Conservation (phyloP, 225 moss, liverwort and hornwort genomes). For the Neckera pumila region DNA sequence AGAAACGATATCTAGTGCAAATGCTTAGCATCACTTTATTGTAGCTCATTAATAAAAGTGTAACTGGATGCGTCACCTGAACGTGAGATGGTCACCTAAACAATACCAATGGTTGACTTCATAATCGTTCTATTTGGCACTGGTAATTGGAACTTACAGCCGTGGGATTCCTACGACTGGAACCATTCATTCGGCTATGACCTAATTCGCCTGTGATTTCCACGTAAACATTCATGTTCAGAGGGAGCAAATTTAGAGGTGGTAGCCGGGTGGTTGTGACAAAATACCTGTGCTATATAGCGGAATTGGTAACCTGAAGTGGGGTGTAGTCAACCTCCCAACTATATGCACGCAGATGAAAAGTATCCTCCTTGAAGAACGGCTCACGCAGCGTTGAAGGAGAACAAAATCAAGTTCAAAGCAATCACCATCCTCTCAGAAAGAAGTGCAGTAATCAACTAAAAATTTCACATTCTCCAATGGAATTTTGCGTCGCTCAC, state of each 20-base stretch:
- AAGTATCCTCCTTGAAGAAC: not conserved
- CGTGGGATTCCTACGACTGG: not conserved
- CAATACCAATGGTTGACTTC: not conserved
- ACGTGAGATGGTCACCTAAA: not conserved
- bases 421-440: not conserved
- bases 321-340: not conserved
- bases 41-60: not conserved
- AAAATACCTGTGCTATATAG: not conserved
- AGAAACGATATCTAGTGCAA: not conserved
- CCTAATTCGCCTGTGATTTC: not conserved
- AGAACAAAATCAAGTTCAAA: not conserved
- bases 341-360: not conserved
- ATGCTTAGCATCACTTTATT: not conserved
- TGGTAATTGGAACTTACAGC: not conserved
- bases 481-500: not conserved
- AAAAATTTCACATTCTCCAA: constrained; percentile 18
- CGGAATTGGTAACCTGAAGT: not conserved
- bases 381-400: not conserved
- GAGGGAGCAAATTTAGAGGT: not conserved
- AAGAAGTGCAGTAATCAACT: not conserved
- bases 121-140: not conserved
- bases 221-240: not conserved
- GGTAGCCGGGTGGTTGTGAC: not conserved
- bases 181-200: not conserved
- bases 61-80: not conserved